Conservation (phyloP, 2,329 filamentous ascomycete genomes). For the Juglanconis juglandina region DNA sequence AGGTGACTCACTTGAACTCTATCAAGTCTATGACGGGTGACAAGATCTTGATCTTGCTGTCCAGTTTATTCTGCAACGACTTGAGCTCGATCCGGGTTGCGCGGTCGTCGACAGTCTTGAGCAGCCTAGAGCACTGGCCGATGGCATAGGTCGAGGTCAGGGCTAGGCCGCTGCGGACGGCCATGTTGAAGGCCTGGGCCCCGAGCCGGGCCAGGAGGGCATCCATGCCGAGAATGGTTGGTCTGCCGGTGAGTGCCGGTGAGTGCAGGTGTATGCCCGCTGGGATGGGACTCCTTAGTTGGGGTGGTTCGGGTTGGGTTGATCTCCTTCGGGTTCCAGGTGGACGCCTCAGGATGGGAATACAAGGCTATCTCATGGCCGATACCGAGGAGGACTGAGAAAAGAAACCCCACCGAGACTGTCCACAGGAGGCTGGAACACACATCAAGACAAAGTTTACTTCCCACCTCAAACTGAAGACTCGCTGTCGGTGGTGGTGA, state of each 20-base stretch:
- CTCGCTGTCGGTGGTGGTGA: neutral
- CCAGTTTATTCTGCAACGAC: slow-evolving; percentile 67
- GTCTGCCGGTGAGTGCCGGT: neutral
- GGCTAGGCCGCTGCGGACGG: slow-evolving; percentile 80
- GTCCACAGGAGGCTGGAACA: neutral
- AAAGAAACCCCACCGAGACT: neutral
- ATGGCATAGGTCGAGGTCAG: slow-evolving; percentile 85
- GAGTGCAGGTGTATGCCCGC: neutral
- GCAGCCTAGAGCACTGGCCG: slow-evolving; percentile 71
- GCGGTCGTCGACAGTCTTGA: slow-evolving; percentile 73
- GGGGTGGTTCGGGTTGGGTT: neutral
- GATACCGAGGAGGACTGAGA: neutral
- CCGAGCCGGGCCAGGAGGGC: slow-evolving; percentile 52
- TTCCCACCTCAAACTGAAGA: neutral
- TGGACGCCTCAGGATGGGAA: neutral
- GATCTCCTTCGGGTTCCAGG: neutral
- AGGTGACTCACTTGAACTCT: slow-evolving; percentile 67
- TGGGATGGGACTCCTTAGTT: neutral
- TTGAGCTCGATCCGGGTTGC: slow-evolving; percentile 66
- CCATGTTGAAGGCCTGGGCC: slow-evolving; percentile 83
- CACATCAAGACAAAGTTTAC: neutral
- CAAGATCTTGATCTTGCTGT: slow-evolving; percentile 88
- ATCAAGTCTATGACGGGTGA: slow-evolving; percentile 90
- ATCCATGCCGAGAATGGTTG: slow-evolving; percentile 59
- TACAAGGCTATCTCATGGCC: neutral